Percentiles rank a stretch among this genome's conserved stretches.
Conservation (phyloP, 2,329 filamentous ascomycete genomes). For the Nemania sp. region DNA sequence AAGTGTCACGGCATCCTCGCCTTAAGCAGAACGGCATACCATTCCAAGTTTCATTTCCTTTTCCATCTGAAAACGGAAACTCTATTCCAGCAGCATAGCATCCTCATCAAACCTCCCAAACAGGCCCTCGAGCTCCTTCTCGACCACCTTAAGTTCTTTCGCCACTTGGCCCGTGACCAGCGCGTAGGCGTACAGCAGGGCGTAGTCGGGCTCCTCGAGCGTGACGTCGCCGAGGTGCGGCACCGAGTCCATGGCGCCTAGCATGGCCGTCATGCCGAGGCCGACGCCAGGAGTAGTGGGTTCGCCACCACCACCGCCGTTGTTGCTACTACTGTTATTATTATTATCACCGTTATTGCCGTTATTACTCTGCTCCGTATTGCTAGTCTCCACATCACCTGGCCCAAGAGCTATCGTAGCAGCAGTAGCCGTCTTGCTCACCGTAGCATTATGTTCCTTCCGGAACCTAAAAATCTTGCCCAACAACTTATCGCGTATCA, state of each 20-base stretch:
- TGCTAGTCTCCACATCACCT: no score
- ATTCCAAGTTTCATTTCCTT: no score
- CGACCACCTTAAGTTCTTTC: constrained; percentile 63
- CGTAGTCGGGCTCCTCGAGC: constrained; percentile 79
- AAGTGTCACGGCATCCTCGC: no score
- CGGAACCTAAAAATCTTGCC: constrained; percentile 88
- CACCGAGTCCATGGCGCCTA: constrained; percentile 28
- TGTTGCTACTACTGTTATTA: constrained; percentile 4
- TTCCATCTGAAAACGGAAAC: not conserved
- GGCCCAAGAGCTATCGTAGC: not conserved
- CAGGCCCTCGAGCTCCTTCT: constrained; percentile 62
- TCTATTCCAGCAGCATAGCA: constrained; percentile 57
- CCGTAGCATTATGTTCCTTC: constrained; percentile 59
- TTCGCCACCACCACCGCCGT: no score
- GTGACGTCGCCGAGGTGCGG: constrained; percentile 41
- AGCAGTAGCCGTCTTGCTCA: constrained; percentile 39
- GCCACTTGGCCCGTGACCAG: constrained; percentile 69
- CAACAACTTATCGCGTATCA: constrained; percentile 78
- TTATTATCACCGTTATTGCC: no score
- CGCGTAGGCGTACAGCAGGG: constrained; percentile 88
- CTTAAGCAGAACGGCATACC: no score
- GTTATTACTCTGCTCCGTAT: no score
- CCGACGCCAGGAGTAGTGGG: no score
- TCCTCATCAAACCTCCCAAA: constrained; percentile 67
- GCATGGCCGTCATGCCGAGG: constrained; percentile 19